Evolutionary conservation across 2,329 filamentous ascomycete genomes (phyloP).

Genomic region (Ascomycota sp.): DNA sequence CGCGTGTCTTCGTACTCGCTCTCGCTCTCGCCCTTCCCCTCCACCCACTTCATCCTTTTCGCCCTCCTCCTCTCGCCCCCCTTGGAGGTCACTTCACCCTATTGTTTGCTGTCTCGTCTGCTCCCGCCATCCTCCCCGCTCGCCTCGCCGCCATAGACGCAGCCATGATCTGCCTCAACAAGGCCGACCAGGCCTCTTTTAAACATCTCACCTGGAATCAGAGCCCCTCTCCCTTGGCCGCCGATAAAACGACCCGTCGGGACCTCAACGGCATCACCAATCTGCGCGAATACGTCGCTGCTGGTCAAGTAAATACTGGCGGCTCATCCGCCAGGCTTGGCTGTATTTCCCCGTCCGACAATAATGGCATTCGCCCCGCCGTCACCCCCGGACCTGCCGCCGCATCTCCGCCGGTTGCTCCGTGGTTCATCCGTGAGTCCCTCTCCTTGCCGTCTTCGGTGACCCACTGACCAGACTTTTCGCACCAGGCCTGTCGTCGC

Average conservation of each 20-base stretch:
- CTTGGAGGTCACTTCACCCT: too few species aligned
- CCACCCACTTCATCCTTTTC: too few species aligned
- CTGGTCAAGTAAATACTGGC: constrained; percentile 13
- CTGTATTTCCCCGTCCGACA: constrained; percentile 4
- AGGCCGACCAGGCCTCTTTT: constrained; percentile 27
- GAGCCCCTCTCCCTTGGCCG: constrained; percentile 26
- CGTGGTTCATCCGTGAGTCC: too few species aligned
- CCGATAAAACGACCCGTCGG: constrained; percentile 29
- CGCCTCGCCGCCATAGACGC: too few species aligned
- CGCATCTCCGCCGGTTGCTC: constrained; percentile 9
- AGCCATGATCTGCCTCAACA: constrained; percentile 32
- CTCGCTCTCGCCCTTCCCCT: too few species aligned
- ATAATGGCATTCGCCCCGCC: constrained; percentile 5
- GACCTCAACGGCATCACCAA: constrained; percentile 35
- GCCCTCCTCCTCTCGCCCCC: too few species aligned
- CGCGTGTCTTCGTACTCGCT: too few species aligned
- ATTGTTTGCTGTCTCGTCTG: too few species aligned
- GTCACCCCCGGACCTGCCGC: constrained; percentile 1
- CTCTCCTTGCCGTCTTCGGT: too few species aligned
- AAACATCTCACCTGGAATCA: constrained; percentile 31
- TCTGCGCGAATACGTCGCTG: constrained; percentile 20
- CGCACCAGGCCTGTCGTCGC: constrained; percentile 12
- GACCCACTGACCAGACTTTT: constrained; percentile 1
- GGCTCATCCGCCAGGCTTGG: constrained; percentile 5
- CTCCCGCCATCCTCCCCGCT: too few species aligned